Base-by-base conservation (phyloP, 352 stramenopile species). In the Chrysophaeum taylorii region DNA sequence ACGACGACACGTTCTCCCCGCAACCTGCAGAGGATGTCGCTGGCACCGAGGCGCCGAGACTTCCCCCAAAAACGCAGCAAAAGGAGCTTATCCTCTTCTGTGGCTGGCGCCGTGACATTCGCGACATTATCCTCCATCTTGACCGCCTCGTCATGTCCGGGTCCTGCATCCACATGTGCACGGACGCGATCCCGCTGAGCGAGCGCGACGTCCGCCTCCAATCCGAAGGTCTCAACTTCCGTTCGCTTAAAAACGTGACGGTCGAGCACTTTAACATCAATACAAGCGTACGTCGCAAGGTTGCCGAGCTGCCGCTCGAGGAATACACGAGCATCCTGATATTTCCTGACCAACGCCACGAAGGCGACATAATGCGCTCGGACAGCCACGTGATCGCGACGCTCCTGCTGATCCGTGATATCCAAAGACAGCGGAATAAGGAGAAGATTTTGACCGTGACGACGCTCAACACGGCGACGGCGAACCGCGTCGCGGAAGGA, bases 31-130 rank as follows among this genome's bases (percentile, higher is more conserved):
- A 21, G 7, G 61, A 60, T 12, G 25, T n/a, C 0, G 18, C 12
- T 23, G 37, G 43, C 4, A 57, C 69, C 5, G 36, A 35, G 43
- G 33, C 36, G 15, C 33, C 54, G 16, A 18, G 27, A 31, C 12
- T 69, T 16, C 68, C 61, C 4, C 81, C 78, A 0, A 75, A 70
- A 9, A 60, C 81, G 14, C 80, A 79, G 23, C 43, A 68, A 0
- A 85, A 86, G 57, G 84, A 92, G 43, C 73, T 71, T 5, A 89
- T 90, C 64, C 71, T 92, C 31, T 84, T 92, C 77, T 89, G 84
- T 48, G 85, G 86, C 0, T 92, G 84, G 85, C 84, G 85, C 54
- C 83, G 84, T 50, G 84, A 90, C 73, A 86, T 90, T 43, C 83
- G 85, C 27, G 85, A 92, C 62, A 89, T 90, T 80, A 87, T 90